Percentiles rank a stretch among this genome's conserved stretches.
Evolutionary conservation across 352 stramenopile species (phyloP).

Genomic region (Pilasporangium apinafurcum): DNA sequence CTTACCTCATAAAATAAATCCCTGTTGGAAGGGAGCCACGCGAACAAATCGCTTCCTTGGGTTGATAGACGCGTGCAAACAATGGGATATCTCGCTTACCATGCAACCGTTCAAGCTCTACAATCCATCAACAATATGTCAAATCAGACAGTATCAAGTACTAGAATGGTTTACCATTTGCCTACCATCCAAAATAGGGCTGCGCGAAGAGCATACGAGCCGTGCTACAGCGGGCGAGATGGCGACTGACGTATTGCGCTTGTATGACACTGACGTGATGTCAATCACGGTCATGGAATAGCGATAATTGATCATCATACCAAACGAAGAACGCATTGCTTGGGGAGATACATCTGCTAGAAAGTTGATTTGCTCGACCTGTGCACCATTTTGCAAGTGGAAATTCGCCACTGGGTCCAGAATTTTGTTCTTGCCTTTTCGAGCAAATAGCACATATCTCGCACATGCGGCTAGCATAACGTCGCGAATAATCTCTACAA

Average conservation of each 20-base stretch:
- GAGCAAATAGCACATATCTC: conserved; percentile 77
- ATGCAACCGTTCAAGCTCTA: conserved; percentile 44
- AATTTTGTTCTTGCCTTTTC: conserved; percentile 73
- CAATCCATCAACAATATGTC: neutral
- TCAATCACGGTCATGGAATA: conserved; percentile 83
- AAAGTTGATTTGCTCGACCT: conserved; percentile 85
- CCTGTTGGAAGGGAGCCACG: conserved; percentile 56
- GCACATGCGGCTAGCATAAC: conserved; percentile 55
- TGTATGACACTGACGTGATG: conserved; percentile 75
- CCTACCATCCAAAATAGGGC: conserved; percentile 61
- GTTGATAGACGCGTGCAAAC: conserved; percentile 61
- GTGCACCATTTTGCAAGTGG: conserved; percentile 77
- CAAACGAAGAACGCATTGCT: conserved; percentile 35
- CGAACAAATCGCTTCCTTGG: conserved; percentile 56
- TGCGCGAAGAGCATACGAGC: conserved; percentile 43
- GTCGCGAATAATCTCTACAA: conserved; percentile 40
- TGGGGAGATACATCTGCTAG: conserved; percentile 51
- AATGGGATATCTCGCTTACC: conserved; percentile 51
- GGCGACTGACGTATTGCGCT: conserved; percentile 57
- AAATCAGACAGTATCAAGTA: neutral
- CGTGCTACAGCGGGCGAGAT: conserved; percentile 49
- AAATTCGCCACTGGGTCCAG: conserved; percentile 81
- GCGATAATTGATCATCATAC: conserved; percentile 87
- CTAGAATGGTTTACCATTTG: neutral
- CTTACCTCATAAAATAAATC: conserved; percentile 79